Evolutionary conservation across 1,284 basidiomycete genomes (phyloP).

Genomic region (Ceratobasidium sp.): DNA sequence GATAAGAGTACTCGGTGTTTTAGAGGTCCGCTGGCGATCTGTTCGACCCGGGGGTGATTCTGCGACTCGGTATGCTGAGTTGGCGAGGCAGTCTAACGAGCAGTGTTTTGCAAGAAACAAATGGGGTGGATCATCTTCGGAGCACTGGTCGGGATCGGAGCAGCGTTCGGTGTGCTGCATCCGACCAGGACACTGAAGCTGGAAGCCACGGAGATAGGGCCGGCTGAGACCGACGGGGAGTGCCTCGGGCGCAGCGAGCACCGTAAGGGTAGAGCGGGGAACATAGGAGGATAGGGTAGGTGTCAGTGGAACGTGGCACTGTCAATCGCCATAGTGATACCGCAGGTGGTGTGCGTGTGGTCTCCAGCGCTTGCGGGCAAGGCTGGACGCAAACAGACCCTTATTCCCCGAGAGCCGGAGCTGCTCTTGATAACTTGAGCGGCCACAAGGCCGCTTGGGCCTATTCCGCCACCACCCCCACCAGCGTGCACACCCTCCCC

Average conservation of each 20-base stretch:
- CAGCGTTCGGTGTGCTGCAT: not conserved
- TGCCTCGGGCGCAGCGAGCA: not conserved
- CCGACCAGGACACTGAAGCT: not conserved
- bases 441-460: slow-evolving; percentile 9
- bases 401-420: slow-evolving; percentile 5
- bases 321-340: not conserved
- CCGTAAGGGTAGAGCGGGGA: not conserved
- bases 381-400: not conserved
- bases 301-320: not conserved
- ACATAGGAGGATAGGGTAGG: slow-evolving; percentile 13
- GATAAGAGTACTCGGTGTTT: not conserved
- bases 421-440: not conserved
- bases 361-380: not conserved
- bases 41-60: not conserved
- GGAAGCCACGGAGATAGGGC: not conserved
- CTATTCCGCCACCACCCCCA: slow-evolving; percentile 22
- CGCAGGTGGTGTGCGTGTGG: not conserved
- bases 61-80: slow-evolving; percentile 27
- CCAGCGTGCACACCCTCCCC: slow-evolving; percentile 7
- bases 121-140: slow-evolving; percentile 17
- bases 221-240: not conserved
- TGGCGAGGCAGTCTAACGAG: not conserved
- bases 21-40: not conserved
- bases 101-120: not conserved
- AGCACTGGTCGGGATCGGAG: not conserved